Percentiles rank a stretch among this genome's conserved stretches.
phyloP scores from a whole-genome alignment of 768 basidiomycete genomes.

The Paxillus ammoniavirescens region DNA sequence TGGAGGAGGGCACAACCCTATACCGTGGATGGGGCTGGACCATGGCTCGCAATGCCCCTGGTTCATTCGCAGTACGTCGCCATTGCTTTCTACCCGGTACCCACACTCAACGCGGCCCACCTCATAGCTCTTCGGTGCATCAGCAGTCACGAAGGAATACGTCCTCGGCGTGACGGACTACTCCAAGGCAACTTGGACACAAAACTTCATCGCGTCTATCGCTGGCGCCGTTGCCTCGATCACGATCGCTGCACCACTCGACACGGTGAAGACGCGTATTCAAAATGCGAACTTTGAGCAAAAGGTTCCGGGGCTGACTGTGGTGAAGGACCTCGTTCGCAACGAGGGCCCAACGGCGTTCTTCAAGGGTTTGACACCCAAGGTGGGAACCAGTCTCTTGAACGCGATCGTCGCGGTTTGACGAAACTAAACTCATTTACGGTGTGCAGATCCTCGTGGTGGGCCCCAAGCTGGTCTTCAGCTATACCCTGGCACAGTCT shows the following conservation, averaged over 20 bases:
- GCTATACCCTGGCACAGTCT: slow-evolving; percentile 94
- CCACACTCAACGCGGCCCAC: neutral
- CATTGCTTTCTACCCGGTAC: neutral
- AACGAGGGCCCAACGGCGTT: slow-evolving; percentile 83
- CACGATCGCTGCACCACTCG: slow-evolving; percentile 93
- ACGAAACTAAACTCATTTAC: too few species aligned
- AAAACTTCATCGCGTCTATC: slow-evolving; percentile 96
- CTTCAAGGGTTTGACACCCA: slow-evolving; percentile 97
- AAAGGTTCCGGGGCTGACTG: slow-evolving; percentile 75
- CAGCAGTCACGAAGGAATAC: slow-evolving; percentile 93
- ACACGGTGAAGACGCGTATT: slow-evolving; percentile 95
- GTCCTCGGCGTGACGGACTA: slow-evolving; percentile 86
- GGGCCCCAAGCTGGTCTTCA: slow-evolving; percentile 97
- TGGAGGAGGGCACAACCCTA: slow-evolving; percentile 87
- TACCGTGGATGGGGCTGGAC: slow-evolving; percentile 99
- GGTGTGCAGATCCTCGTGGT: slow-evolving; percentile 81
- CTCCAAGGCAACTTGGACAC: slow-evolving; percentile 91
- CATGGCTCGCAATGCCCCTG: slow-evolving; percentile 95
- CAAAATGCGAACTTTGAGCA: slow-evolving; percentile 97
- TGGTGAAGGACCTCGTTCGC: slow-evolving; percentile 81
- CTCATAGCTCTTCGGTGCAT: slow-evolving; percentile 94
- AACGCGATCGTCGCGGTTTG: slow-evolving; percentile 32
- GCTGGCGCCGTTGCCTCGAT: slow-evolving; percentile 95
- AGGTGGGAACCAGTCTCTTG: slow-evolving; percentile 47
- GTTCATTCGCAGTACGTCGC: slow-evolving; percentile 81